These are phyloP conservation scores for Suillus bovinus DNA, from an alignment of 768 basidiomycete genomes.

Conservation along the genomic window DNA sequence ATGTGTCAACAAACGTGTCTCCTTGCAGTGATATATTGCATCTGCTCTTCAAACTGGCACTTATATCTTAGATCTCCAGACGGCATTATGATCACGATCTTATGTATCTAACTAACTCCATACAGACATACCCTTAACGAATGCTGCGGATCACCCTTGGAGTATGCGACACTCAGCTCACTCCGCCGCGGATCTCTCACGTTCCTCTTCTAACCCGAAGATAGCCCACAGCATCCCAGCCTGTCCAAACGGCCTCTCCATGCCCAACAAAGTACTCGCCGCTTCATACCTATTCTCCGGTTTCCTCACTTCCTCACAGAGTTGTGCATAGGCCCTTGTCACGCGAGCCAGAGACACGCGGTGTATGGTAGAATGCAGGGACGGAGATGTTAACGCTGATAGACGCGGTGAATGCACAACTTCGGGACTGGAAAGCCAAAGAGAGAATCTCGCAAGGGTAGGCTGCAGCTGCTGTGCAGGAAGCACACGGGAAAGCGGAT, in stretches of 20 bases:
- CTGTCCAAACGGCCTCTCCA: constrained; percentile 83
- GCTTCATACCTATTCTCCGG: constrained; percentile 88
- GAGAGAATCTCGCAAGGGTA: constrained; percentile 70
- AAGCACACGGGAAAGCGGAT: constrained; percentile 70
- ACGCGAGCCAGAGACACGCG: constrained; percentile 70
- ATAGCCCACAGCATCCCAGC: constrained; percentile 74
- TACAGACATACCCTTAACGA: not conserved
- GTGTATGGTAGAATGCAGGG: constrained; percentile 71
- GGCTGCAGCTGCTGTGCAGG: constrained; percentile 65
- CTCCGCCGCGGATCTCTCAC: constrained; percentile 8
- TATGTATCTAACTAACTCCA: not conserved
- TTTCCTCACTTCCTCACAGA: constrained; percentile 78
- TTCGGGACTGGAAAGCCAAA: constrained; percentile 82
- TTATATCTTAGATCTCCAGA: not conserved
- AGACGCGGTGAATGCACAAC: constrained; percentile 82
- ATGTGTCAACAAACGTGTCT: not conserved
- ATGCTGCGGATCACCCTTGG: not conserved
- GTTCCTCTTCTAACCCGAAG: constrained; percentile 63
- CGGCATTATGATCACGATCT: not conserved
- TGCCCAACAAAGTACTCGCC: constrained; percentile 79
- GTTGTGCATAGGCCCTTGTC: constrained; percentile 62
- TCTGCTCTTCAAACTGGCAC: not conserved
- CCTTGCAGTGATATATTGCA: not conserved
- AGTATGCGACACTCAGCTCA: not conserved
- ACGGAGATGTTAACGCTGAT: constrained; percentile 66